Evolutionary conservation across 2,329 filamentous ascomycete species (phyloP), one percentile per base, ranked within the genome.

Genomic region (Colletotrichum tabaci): DNA sequence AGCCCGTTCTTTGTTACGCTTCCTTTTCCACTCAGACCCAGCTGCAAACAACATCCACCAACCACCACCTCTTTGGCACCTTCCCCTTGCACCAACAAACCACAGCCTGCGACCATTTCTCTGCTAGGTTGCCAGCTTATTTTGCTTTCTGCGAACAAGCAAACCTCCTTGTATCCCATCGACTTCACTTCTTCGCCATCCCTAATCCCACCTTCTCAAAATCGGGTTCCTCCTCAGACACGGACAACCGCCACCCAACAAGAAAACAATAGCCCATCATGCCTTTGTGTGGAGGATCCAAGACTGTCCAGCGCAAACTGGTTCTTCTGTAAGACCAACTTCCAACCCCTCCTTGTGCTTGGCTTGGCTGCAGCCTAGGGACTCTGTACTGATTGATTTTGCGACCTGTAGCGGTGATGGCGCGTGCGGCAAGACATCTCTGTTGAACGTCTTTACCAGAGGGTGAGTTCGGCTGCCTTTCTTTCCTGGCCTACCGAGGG

Each of bases 401-500:
- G 26, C 62, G 55, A 64, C 47, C 56, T 58, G 21, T 52, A 98
- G 95, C 80, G 96, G 96, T 78, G 96, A 98, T 82, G 96, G 96
- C 88, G 96, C 96, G 77, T 97, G 93, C 83, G 96, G 96, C 80
- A 99, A 99, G 88, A 99, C 96, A 66, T 98, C 95, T 75, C 85
- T 98, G 79, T 86, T 99, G 78, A 99, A 99, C 82, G 96, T 99
- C 82, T 99, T 99, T 85, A 99, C 96, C 76, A 91, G 96, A 93
- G 96, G 96, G 93, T 97, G 86, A 77, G 90, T 86, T 46, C 44
- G 57, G 9, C 35, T 10, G 30, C 30, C 30, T 10, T 50, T n/a
- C 42, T 55, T 4, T n/a, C 38, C 52, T n/a, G 18, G 40, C 40
- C 23, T 13, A n/a, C n/a, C 38, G 16, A 16, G 44, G 21, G 16